Conservation (phyloP, 2,329 filamentous ascomycete species). For the Talaromyces sp. region DNA sequence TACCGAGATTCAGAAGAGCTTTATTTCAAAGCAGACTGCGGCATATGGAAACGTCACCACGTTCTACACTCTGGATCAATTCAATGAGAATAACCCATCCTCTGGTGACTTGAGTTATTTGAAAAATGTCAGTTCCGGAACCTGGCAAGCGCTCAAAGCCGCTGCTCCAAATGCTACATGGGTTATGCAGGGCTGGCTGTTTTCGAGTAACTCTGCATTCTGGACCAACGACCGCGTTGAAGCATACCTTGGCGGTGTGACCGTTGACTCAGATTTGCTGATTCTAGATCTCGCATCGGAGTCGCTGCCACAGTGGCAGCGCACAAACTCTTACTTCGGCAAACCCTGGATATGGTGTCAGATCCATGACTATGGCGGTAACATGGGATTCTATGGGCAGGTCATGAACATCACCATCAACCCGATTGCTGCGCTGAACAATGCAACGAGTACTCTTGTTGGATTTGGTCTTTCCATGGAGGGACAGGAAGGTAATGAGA, state of each 20-base stretch:
- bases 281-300: conserved; percentile 53
- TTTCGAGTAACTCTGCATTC: conserved; percentile 44
- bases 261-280: conserved; percentile 45
- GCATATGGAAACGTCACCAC: conserved; percentile 49
- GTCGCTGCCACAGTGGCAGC: conserved; percentile 49
- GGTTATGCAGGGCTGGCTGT: conserved; percentile 56
- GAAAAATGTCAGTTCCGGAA: conserved; percentile 42
- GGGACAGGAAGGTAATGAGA: conserved; percentile 53
- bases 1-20: conserved; percentile 43
- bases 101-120: conserved; percentile 47
- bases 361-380: conserved; percentile 51
- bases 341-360: conserved; percentile 56
- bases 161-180: conserved; percentile 50
- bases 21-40: conserved; percentile 46
- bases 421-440: conserved; percentile 43
- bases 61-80: conserved; percentile 53
- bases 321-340: conserved; percentile 50
- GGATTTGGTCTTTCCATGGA: conserved; percentile 51
- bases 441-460: conserved; percentile 41
- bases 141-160: conserved; percentile 47
- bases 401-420: conserved; percentile 49
- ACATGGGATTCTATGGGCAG: conserved; percentile 51
- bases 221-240: conserved; percentile 50
- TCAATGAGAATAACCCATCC: conserved; percentile 51
- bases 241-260: conserved; percentile 49